phyloP scores from a whole-genome alignment of 1,284 basidiomycete species.

The Ganoderma resinaceum region DNA sequence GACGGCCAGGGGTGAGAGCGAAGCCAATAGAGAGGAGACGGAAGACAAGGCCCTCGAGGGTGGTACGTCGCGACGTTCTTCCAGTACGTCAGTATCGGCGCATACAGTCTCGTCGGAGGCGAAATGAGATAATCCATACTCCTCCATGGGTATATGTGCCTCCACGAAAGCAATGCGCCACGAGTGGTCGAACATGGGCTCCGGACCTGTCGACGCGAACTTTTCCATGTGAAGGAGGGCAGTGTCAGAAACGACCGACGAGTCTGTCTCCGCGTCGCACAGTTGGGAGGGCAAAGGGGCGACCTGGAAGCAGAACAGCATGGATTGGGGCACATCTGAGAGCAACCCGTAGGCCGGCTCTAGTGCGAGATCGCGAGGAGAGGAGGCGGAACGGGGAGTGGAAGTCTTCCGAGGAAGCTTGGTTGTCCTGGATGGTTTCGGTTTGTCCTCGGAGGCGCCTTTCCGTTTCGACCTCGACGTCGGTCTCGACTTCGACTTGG shows the following conservation, averaged over 20 bases:
- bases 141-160: background rate
- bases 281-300: constrained; percentile 7
- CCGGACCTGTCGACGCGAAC: constrained; percentile 18
- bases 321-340: constrained; percentile 23
- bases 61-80: background rate
- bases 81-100: background rate
- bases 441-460: background rate
- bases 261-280: background rate
- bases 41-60: background rate
- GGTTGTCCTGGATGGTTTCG: constrained; percentile 4
- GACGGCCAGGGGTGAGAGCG: background rate
- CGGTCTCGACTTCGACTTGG: constrained; percentile 12
- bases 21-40: background rate
- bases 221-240: background rate
- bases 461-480: constrained; percentile 20
- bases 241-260: background rate
- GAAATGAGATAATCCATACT: background rate
- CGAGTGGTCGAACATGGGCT: constrained; percentile 28
- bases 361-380: background rate
- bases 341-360: constrained; percentile 10
- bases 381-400: background rate
- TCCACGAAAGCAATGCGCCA: constrained; percentile 23
- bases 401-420: constrained; percentile 17
- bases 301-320: constrained; percentile 25
- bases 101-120: constrained; percentile 9